Percentiles rank a stretch among this genome's conserved stretches.
These are phyloP conservation scores for Trichosanthes truncata DNA, from an alignment of 306 rosid species.

Conservation along the genomic window DNA sequence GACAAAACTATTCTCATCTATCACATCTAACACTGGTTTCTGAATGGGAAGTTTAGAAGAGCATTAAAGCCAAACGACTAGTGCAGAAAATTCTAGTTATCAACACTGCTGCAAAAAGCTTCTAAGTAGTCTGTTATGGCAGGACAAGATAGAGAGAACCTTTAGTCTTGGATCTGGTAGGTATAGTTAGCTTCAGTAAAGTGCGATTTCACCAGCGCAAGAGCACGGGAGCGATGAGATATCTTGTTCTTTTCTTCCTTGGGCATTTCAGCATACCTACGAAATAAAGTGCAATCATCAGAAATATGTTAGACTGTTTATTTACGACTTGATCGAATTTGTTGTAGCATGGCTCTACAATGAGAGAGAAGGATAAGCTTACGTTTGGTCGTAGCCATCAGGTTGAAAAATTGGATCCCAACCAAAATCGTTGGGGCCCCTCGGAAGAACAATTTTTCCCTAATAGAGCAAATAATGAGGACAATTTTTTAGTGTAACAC, in stretches of 20 bases:
- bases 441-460: slow-evolving; percentile 81
- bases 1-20: neutral
- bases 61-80: neutral
- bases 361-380: neutral
- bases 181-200: slow-evolving; percentile 68
- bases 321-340: neutral
- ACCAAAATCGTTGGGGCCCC: slow-evolving; percentile 93
- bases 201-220: slow-evolving; percentile 73
- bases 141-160: neutral
- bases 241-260: slow-evolving; percentile 93
- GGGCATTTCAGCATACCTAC: slow-evolving; percentile 85
- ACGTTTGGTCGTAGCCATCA: slow-evolving; percentile 79
- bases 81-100: neutral
- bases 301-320: neutral
- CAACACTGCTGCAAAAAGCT: neutral
- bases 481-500: neutral
- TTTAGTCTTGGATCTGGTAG: slow-evolving; percentile 32
- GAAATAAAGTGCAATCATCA: slow-evolving; percentile 6
- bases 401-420: slow-evolving; percentile 97
- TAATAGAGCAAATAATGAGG: slow-evolving; percentile 16
- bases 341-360: neutral
- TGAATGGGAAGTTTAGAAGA: neutral
- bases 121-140: neutral
- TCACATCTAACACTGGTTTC: neutral
- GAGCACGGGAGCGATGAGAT: slow-evolving; percentile 76